Evolutionary conservation across 2,329 filamentous ascomycete species (phyloP), one percentile per base, ranked within the genome.

Genomic region (Balansia obtecta): DNA sequence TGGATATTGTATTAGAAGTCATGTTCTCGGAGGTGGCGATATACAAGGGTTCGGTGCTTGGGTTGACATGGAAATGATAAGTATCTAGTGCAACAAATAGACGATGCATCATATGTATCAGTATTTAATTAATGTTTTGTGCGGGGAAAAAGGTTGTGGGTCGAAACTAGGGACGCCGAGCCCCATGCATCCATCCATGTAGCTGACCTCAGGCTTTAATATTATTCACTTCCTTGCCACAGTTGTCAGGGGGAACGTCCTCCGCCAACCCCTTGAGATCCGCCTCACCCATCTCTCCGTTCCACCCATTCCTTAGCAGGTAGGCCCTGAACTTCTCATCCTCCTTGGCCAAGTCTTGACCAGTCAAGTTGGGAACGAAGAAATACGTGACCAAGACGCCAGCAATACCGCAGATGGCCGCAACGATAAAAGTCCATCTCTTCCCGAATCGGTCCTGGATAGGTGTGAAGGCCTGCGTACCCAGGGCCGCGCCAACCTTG

Each of bases 351-450:
- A 75, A 58, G 59, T 75, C 71, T 43, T 72, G 71, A 10, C 69
- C 70, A 1, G 62, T 68, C 18, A 74, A 53, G 55, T 73, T 62
- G 1, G 71, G 70, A 1, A 76, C 63, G 45, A 75, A 74, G 54
- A 74, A 66, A 46, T 60, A 73, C 0, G 71, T 74, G 4, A 75
- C 71, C 6, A 71, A 32, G 10, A 75, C 63, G 0, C 73, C 73
- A 0, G 63, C 65, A 12, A 75, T 66, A 15, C 72, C 73, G 48
- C 70, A 73, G 33, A 75, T 73, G 1, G 73, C 73, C 9, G 72
- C 73, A 47, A 76, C 70, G 52, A 76, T 74, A 46, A 76, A 75
- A 0, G 72, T 75, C 71, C 71, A 75, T 34, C 64, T 64, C 56
- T 74, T 71, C 0, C 72, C 72, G 1, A 75, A 60, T 39, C 68